phyloP scores from a whole-genome alignment of 202 grass and related monocot species.

The Elaeis oleifera region DNA sequence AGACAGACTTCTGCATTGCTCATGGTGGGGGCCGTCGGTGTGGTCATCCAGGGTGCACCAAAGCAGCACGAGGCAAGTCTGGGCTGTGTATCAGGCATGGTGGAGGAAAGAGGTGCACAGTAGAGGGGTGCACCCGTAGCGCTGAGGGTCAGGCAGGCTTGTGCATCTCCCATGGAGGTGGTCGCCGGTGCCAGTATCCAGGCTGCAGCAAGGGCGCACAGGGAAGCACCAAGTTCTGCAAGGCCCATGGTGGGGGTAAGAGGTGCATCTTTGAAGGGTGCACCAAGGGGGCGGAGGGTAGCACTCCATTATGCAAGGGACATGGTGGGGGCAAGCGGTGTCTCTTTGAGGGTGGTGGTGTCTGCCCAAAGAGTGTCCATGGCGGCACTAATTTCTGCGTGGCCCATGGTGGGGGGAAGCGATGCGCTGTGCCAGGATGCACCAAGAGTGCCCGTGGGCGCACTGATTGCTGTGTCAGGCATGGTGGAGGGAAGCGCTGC shows the following conservation, averaged over 20 bases:
- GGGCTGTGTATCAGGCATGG: slow-evolving; percentile 84
- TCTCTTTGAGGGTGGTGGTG: slow-evolving; percentile 60
- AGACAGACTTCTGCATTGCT: slow-evolving; percentile 88
- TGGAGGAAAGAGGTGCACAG: slow-evolving; percentile 76
- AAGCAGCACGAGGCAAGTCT: slow-evolving; percentile 70
- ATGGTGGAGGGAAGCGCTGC: slow-evolving; percentile 87
- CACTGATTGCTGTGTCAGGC: slow-evolving; percentile 74
- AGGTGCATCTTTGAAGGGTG: slow-evolving; percentile 75
- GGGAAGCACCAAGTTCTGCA: slow-evolving; percentile 85
- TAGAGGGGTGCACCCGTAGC: slow-evolving; percentile 58
- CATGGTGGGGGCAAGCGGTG: slow-evolving; percentile 90
- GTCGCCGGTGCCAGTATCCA: slow-evolving; percentile 60
- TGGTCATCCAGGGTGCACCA: slow-evolving; percentile 38
- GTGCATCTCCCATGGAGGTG: slow-evolving; percentile 88
- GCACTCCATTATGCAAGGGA: slow-evolving; percentile 71
- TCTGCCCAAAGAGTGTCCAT: slow-evolving; percentile 88
- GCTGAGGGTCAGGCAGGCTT: slow-evolving; percentile 68
- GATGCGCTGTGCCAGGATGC: slow-evolving; percentile 49
- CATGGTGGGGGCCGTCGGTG: slow-evolving; percentile 84
- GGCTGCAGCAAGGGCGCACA: slow-evolving; percentile 75
- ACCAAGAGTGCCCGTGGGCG: slow-evolving; percentile 88
- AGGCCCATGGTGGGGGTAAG: slow-evolving; percentile 87
- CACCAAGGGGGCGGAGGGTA: slow-evolving; percentile 79
- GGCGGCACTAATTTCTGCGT: slow-evolving; percentile 83
- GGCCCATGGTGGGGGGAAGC: slow-evolving; percentile 82